phyloP scores from a whole-genome alignment of 768 basidiomycete species.

The Russula dissimulans region DNA sequence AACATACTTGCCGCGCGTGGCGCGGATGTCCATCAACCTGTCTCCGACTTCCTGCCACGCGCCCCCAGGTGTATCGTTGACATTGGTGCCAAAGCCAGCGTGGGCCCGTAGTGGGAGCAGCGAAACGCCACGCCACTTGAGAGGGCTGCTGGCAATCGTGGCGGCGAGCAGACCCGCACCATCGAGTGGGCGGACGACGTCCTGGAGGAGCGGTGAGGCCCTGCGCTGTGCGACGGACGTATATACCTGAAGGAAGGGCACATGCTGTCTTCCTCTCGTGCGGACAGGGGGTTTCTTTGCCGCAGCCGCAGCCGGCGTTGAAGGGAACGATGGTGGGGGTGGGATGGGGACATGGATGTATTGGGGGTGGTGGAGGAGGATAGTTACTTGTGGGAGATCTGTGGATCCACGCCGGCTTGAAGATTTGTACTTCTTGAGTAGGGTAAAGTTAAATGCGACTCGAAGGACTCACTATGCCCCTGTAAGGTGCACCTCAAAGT shows the following conservation, averaged over 20 bases:
- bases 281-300: background rate
- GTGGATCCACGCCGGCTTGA: slow-evolving; percentile 40
- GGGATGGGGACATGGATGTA: slow-evolving; percentile 37
- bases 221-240: slow-evolving; percentile 4
- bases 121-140: slow-evolving; percentile 45
- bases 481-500: slow-evolving; percentile 40
- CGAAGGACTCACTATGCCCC: slow-evolving; percentile 46
- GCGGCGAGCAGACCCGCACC: slow-evolving; percentile 38
- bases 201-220: slow-evolving; percentile 27
- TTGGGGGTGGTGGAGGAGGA: slow-evolving; percentile 40
- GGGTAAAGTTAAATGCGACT: background rate
- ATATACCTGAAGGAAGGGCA: slow-evolving; percentile 21
- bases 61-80: background rate
- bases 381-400: slow-evolving; percentile 30
- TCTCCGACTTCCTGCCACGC: slow-evolving; percentile 25
- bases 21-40: slow-evolving; percentile 23
- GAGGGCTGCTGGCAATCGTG: slow-evolving; percentile 25
- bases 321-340: background rate
- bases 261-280: slow-evolving; percentile 16
- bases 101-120: slow-evolving; percentile 34
- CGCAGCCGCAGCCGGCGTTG: background rate
- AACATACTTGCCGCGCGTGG: slow-evolving; percentile 21
- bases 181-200: slow-evolving; percentile 36
- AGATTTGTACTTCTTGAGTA: background rate
- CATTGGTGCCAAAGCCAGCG: background rate